Percentiles rank a stretch among this genome's conserved stretches.
phyloP scores from a whole-genome alignment of 2,329 filamentous ascomycete genomes.

The Penicillium sp. region DNA sequence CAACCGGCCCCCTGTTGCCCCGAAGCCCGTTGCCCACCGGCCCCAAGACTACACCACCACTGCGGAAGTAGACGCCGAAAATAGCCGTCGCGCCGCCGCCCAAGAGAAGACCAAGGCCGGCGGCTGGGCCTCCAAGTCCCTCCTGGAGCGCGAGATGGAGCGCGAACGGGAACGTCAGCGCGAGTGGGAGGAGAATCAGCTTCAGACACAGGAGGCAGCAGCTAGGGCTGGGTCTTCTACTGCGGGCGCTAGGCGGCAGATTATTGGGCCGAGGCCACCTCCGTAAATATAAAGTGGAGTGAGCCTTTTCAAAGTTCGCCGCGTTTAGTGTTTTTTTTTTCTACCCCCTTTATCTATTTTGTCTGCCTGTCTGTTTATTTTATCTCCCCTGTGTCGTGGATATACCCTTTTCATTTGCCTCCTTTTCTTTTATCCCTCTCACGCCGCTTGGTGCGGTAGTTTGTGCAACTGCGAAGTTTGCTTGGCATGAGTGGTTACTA shows the following conservation, averaged over 20 bases:
- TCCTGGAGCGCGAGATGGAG: conserved; percentile 60
- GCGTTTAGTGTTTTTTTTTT: too few relatives aligned
- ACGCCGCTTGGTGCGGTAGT: too few relatives aligned
- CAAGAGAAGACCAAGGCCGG: conserved; percentile 52
- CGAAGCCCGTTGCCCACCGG: conserved; percentile 33
- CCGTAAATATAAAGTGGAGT: too few relatives aligned
- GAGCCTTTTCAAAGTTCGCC: too few relatives aligned
- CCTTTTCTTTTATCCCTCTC: too few relatives aligned
- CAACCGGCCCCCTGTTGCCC: conserved; percentile 43
- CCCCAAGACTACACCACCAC: conserved; percentile 44
- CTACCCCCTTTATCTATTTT: too few relatives aligned
- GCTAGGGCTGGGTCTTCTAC: conserved; percentile 42
- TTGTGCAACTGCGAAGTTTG: too few relatives aligned
- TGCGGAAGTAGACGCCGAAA: conserved; percentile 49
- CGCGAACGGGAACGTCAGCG: conserved; percentile 55
- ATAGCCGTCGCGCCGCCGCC: conserved; percentile 46
- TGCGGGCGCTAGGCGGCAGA: conserved; percentile 50
- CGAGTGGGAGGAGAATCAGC: conserved; percentile 57
- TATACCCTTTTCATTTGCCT: too few relatives aligned
- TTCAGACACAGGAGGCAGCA: conserved; percentile 43
- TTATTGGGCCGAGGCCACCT: conserved; percentile 53
- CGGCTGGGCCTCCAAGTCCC: conserved; percentile 53
- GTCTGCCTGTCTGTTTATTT: too few relatives aligned
- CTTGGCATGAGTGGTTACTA: too few relatives aligned
- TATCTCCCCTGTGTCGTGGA: too few relatives aligned